phyloP scores from a whole-genome alignment of 805 yeast species.

The Candida xyloterini region DNA sequence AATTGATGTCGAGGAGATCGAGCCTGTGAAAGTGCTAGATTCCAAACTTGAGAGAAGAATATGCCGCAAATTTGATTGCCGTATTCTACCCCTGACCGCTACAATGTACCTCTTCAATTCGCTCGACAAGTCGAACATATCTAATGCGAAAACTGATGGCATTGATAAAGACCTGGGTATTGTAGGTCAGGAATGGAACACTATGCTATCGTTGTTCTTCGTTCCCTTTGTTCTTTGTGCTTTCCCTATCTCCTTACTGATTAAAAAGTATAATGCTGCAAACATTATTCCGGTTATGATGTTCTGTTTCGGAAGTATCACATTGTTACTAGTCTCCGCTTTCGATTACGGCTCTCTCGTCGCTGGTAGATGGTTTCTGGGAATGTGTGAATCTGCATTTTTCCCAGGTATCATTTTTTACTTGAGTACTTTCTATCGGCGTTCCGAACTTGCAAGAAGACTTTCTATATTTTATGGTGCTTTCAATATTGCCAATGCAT shows the following conservation, averaged over 20 bases:
- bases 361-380: constrained; percentile 37
- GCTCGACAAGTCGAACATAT: constrained; percentile 47
- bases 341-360: constrained; percentile 37
- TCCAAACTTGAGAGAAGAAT: constrained; percentile 28
- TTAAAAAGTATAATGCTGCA: constrained; percentile 42
- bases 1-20: too few species aligned
- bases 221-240: constrained; percentile 45
- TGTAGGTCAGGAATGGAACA: constrained; percentile 41
- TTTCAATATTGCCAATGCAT: constrained; percentile 31
- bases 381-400: constrained; percentile 36
- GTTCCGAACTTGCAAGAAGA: constrained; percentile 36
- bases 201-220: constrained; percentile 43
- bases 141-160: constrained; percentile 48
- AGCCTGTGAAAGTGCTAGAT: constrained; percentile 1
- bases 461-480: constrained; percentile 38
- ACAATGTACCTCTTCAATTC: constrained; percentile 46
- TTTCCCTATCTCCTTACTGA: constrained; percentile 39
- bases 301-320: constrained; percentile 43
- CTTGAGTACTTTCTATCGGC: constrained; percentile 36
- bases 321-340: constrained; percentile 38
- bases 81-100: constrained; percentile 44
- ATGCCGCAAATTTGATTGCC: constrained; percentile 40
- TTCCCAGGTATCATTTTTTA: constrained; percentile 39
- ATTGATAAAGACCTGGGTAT: constrained; percentile 41
- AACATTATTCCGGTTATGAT: constrained; percentile 42